Evolutionary conservation across 2,329 filamentous ascomycete genomes (phyloP), one percentile per base, ranked within the genome.

Genomic region (Spiromastix sp.): DNA sequence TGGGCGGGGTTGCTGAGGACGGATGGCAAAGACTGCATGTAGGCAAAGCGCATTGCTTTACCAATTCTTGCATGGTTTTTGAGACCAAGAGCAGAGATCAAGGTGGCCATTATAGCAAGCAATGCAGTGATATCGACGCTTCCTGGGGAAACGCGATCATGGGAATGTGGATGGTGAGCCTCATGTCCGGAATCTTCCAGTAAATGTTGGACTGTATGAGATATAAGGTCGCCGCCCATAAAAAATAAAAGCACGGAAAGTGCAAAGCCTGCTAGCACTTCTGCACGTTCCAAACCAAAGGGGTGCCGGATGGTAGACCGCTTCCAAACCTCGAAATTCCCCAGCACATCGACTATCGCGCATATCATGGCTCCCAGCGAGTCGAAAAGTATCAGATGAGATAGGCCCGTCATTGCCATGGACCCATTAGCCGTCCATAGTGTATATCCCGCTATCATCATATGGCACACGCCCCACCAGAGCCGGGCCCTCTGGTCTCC

Each of bases 291-390:
- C 16, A 98, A 73, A 3, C 74, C 87, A 54, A 98, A 98, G 0
- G 91, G 91, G 60, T 98, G 86, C 16, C 87, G 79, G 48, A 98
- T 82, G 46, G 81, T 93, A 48, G 84, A 89, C 30, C 89, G 76
- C 45, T 85, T 85, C 91, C 91, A 98, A 26, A 96, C 87, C 56
- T 98, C 91, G 50, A 98, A 98, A 57, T 98, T 98, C 34, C 84
- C 79, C 31, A 95, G 74, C 2, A 96, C 84, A 53, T 98, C 91
- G 30, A 96, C 89, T 9, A 77, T 79, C 3, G 94, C 86, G 56
- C 89, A 96, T 4, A 96, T 75, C 31, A 87, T 79, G 4, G 91
- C 91, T 21, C 86, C 91, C 2, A 93, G 76, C 6, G 91, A 89
- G 56, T 98, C 91, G 57, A 95, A 98, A 58, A 96, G 84, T 40